Evolutionary conservation across 176 grass and related monocot genomes (phyloP).

Genomic region (bread wheat (Triticum aestivum)): DNA sequence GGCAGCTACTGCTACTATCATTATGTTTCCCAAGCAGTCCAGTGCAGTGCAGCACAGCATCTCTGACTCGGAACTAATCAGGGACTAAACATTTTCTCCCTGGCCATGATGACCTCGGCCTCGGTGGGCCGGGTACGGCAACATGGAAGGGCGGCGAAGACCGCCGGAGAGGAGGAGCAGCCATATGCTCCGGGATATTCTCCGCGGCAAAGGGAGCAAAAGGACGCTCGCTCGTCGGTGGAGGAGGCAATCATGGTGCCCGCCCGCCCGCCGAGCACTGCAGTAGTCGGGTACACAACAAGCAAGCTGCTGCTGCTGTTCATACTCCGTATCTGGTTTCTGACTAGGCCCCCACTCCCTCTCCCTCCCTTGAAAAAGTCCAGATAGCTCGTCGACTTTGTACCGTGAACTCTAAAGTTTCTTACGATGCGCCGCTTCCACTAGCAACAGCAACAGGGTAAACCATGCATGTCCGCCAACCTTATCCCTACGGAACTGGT

Average conservation of each 20-base stretch:
- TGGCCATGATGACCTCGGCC: not conserved
- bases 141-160: not conserved
- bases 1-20: not conserved
- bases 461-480: not conserved
- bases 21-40: not conserved
- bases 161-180: not conserved
- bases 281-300: not conserved
- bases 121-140: not conserved
- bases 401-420: not conserved
- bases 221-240: not conserved
- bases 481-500: not conserved
- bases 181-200: constrained; percentile 45
- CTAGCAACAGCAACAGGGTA: not conserved
- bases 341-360: constrained; percentile 34
- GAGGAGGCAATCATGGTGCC: not conserved
- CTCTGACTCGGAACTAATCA: not conserved
- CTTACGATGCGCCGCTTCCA: constrained; percentile 27
- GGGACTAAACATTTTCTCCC: not conserved
- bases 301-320: not conserved
- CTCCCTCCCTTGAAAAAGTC: not conserved
- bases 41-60: not conserved
- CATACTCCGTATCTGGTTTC: not conserved
- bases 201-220: not conserved
- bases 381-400: not conserved
- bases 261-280: no score